Percentiles rank a stretch among this genome's conserved stretches.
These are phyloP conservation scores for Paralagenidium karlingii DNA, from an alignment of 352 stramenopile species.

Conservation along the genomic window DNA sequence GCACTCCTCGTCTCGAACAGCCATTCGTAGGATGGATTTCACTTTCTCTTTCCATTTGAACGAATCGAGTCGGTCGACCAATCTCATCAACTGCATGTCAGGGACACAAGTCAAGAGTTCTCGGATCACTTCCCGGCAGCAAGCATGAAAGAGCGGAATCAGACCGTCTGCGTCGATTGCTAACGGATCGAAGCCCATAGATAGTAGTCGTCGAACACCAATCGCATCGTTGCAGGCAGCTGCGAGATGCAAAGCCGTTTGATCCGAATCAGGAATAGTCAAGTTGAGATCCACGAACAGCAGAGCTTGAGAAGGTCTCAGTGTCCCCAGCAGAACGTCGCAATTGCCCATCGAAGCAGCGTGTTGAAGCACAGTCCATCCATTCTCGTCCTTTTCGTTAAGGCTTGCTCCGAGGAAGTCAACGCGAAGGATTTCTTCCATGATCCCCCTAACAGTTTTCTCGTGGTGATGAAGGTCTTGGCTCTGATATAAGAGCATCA, in stretches of 20 bases:
- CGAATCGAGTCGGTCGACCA: slow-evolving; percentile 10
- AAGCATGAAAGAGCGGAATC: slow-evolving; percentile 35
- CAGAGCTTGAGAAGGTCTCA: slow-evolving; percentile 15
- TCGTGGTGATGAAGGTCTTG: slow-evolving; percentile 2
- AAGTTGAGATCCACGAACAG: slow-evolving; percentile 22
- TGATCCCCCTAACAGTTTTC: slow-evolving; percentile 13
- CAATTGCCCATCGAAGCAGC: slow-evolving; percentile 31
- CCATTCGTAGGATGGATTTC: neutral
- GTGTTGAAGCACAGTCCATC: slow-evolving; percentile 42
- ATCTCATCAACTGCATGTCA: slow-evolving; percentile 30
- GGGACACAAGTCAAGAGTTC: slow-evolving; percentile 49
- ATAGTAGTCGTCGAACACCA: slow-evolving; percentile 25
- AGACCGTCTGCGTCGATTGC: slow-evolving; percentile 26
- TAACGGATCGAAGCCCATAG: slow-evolving; percentile 17
- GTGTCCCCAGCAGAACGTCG: slow-evolving; percentile 26
- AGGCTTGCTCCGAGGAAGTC: slow-evolving; percentile 49
- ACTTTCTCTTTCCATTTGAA: neutral
- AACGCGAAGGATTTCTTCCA: slow-evolving; percentile 37
- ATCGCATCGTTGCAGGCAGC: slow-evolving; percentile 14
- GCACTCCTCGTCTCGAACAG: neutral
- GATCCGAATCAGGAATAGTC: slow-evolving; percentile 12
- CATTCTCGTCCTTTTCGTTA: slow-evolving; percentile 15
- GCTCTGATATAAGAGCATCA: slow-evolving; percentile 41
- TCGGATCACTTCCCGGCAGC: slow-evolving; percentile 12
- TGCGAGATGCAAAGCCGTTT: slow-evolving; percentile 54